Conservation (phyloP, 129 eudicot species). For the Pulicaria dysenterica region DNA sequence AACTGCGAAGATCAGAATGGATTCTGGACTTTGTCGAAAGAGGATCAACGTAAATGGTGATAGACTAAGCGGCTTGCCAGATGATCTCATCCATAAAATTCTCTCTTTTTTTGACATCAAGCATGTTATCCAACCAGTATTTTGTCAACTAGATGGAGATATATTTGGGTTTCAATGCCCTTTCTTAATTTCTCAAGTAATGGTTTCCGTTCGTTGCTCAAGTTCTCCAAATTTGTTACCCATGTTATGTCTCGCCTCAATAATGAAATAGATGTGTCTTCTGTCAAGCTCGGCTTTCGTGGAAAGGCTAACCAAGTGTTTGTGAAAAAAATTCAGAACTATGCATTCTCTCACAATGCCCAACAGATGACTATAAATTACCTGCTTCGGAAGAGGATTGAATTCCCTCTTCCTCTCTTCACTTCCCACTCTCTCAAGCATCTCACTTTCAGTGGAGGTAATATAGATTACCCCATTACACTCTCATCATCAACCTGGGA, state of each 20-base stretch:
- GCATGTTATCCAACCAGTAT: neutral
- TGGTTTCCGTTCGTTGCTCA: neutral
- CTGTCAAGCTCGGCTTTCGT: neutral
- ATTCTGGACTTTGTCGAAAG: neutral
- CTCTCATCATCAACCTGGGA: conserved; percentile 16
- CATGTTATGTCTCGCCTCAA: neutral
- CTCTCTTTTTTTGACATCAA: conserved; percentile 5
- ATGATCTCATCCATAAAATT: conserved; percentile 11
- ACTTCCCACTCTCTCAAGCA: conserved; percentile 2
- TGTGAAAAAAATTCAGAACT: neutral
- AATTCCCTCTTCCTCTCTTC: neutral
- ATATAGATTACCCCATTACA: neutral
- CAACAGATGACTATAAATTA: neutral
- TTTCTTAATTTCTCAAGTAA: neutral
- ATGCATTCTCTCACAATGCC: conserved; percentile 15
- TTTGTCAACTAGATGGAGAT: conserved; percentile 15
- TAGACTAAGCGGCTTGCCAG: conserved; percentile 22
- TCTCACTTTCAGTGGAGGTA: neutral
- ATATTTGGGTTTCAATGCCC: conserved; percentile 10
- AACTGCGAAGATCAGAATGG: neutral
- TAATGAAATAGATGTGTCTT: conserved; percentile 5
- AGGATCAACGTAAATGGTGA: neutral
- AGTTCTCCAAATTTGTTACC: conserved; percentile 9
- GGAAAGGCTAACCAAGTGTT: neutral
- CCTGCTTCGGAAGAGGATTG: neutral